Evolutionary conservation across 176 grass and related monocot species (phyloP).

Genomic region (Oryza longistaminata): DNA sequence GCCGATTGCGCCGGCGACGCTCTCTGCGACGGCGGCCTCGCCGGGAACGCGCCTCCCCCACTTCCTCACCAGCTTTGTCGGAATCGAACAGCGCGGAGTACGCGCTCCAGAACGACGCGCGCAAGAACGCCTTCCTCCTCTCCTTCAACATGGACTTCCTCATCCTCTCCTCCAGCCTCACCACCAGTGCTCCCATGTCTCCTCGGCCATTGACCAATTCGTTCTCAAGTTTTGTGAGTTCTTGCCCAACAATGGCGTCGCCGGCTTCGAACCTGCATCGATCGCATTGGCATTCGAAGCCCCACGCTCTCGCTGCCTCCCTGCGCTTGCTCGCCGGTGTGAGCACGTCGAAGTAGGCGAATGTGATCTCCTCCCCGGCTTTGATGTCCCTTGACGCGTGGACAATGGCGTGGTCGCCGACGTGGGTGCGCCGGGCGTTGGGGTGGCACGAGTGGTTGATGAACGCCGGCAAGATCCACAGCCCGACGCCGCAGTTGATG

Average conservation of each 20-base stretch:
- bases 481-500: conserved; percentile 61
- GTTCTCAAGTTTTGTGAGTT: conserved; percentile 47
- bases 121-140: conserved; percentile 69
- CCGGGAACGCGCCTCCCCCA: conserved; percentile 58
- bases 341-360: conserved; percentile 87
- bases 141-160: conserved; percentile 62
- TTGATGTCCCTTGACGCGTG: conserved; percentile 89
- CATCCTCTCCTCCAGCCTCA: conserved; percentile 69
- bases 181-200: conserved; percentile 47
- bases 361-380: conserved; percentile 74
- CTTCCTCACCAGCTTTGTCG: conserved; percentile 59
- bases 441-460: conserved; percentile 87
- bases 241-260: conserved; percentile 36
- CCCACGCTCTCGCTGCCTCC: conserved; percentile 62
- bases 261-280: conserved; percentile 65
- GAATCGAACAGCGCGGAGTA: conserved; percentile 57
- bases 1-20: conserved; percentile 48
- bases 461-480: conserved; percentile 86
- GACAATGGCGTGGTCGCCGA: conserved; percentile 66
- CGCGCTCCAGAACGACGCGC: conserved; percentile 71
- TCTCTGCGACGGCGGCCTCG: conserved; percentile 43
- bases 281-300: conserved; percentile 77
- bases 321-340: conserved; percentile 46
- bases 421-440: conserved; percentile 65
- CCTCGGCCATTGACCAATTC: conserved; percentile 35